phyloP scores from a whole-genome alignment of 2,329 filamentous ascomycete species.

The Chaetomium sp. region DNA sequence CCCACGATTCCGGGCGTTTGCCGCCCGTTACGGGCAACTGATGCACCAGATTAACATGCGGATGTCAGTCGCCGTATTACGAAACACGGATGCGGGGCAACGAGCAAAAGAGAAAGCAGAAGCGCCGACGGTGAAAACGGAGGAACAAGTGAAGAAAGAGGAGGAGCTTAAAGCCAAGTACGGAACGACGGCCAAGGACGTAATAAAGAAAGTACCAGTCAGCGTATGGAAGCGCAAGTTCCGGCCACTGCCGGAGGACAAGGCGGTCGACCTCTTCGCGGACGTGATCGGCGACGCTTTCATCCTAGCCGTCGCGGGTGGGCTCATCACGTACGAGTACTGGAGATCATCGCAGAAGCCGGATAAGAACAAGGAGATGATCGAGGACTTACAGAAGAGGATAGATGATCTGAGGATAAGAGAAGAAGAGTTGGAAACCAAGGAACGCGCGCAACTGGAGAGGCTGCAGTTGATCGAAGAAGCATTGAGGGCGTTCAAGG shows the following conservation, averaged over 20 bases:
- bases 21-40: conserved; percentile 54
- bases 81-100: conserved; percentile 51
- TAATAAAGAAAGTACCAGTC: conserved; percentile 26
- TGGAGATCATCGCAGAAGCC: conserved; percentile 54
- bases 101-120: conserved; percentile 57
- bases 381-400: conserved; percentile 43
- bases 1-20: conserved; percentile 52
- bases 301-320: conserved; percentile 52
- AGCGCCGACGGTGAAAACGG: conserved; percentile 58
- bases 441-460: conserved; percentile 38
- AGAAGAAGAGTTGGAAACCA: conserved; percentile 46
- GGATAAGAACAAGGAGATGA: conserved; percentile 48
- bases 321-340: conserved; percentile 56
- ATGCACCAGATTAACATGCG: conserved; percentile 65
- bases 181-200: conserved; percentile 35
- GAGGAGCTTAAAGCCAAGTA: conserved; percentile 41
- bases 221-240: conserved; percentile 59
- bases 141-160: conserved; percentile 53
- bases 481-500: conserved; percentile 43
- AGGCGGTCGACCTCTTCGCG: conserved; percentile 61
- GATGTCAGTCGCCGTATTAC: conserved; percentile 51
- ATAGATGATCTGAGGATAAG: conserved; percentile 44
- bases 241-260: conserved; percentile 54
- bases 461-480: conserved; percentile 49
- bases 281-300: conserved; percentile 59